Evolutionary conservation across 2,329 filamentous ascomycete genomes (phyloP).

Genomic region (Colletotrichum sp.): DNA sequence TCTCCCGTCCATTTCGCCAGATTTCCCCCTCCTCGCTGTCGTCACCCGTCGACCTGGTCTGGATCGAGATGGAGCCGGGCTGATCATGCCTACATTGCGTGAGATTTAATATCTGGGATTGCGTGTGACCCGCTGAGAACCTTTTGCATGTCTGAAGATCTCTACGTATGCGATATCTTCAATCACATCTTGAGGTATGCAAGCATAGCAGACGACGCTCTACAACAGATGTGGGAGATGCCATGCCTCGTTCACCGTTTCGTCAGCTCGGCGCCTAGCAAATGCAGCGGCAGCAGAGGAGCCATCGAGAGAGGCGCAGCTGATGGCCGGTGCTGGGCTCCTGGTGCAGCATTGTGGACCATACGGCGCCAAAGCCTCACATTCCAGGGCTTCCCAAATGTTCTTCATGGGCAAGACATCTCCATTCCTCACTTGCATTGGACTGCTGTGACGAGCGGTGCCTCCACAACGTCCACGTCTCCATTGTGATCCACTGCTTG

Average conservation of each 20-base stretch:
- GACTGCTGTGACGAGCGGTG: not conserved
- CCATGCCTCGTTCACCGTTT: not conserved
- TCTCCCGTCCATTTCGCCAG: not conserved
- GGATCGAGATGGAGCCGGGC: not conserved
- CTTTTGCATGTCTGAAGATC: not conserved
- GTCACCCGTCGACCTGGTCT: not conserved
- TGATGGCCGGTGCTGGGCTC: not conserved
- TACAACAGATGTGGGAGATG: not conserved
- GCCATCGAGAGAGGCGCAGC: not conserved
- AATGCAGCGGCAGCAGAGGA: not conserved
- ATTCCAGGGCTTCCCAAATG: not conserved
- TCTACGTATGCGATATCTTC: not conserved
- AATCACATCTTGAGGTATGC: not conserved
- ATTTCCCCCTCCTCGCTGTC: slow-evolving; percentile 3
- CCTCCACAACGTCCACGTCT: not conserved
- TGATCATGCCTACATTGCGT: slow-evolving; percentile 4
- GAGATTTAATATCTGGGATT: not conserved
- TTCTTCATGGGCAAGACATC: not conserved
- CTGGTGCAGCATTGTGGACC: not conserved
- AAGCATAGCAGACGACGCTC: not conserved
- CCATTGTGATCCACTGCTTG: not conserved
- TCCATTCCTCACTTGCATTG: not conserved
- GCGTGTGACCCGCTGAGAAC: not conserved
- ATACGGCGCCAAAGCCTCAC: not conserved
- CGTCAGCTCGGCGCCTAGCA: not conserved